Percentiles rank a stretch among this genome's conserved stretches.
Conservation (phyloP, 169 alveolate genomes). For the Theileria sp. region DNA sequence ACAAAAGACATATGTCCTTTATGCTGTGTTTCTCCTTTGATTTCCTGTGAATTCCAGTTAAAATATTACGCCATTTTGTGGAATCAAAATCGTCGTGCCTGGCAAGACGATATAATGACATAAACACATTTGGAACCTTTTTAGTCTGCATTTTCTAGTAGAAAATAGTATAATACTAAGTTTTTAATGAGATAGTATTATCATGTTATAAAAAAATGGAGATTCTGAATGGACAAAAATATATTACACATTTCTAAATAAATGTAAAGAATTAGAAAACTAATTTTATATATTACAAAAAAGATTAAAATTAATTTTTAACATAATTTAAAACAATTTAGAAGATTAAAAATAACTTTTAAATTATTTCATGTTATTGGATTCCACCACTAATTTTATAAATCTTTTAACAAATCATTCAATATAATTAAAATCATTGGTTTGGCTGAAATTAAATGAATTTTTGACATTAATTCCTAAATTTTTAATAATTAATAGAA, state of each 20-base stretch:
- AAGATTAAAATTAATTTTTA: too few species aligned
- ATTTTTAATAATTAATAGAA: too few species aligned
- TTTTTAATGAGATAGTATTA: background rate
- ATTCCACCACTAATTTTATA: background rate
- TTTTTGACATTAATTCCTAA: background rate
- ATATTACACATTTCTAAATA: background rate
- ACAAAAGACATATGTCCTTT: conserved; percentile 34
- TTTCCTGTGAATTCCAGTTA: conserved; percentile 35
- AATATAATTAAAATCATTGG: background rate
- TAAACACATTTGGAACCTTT: conserved; percentile 21
- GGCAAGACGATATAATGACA: conserved; percentile 33
- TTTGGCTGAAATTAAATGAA: too few species aligned
- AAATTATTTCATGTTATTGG: background rate
- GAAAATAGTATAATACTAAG: background rate
- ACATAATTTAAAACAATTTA: too few species aligned
- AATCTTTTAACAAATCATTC: too few species aligned
- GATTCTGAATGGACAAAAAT: background rate
- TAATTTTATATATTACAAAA: too few species aligned
- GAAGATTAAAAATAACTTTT: background rate
- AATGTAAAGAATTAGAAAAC: background rate
- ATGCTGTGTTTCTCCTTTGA: conserved; percentile 13
- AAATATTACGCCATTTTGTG: conserved; percentile 24
- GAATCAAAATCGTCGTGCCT: conserved; percentile 3
- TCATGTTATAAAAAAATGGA: background rate
- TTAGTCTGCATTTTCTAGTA: conserved; percentile 13